A percentile compares a stretch with the other conserved stretches of the same genome.
Evolutionary conservation across 345 rosid species (phyloP).

Genomic region (Moringa oleifera): DNA sequence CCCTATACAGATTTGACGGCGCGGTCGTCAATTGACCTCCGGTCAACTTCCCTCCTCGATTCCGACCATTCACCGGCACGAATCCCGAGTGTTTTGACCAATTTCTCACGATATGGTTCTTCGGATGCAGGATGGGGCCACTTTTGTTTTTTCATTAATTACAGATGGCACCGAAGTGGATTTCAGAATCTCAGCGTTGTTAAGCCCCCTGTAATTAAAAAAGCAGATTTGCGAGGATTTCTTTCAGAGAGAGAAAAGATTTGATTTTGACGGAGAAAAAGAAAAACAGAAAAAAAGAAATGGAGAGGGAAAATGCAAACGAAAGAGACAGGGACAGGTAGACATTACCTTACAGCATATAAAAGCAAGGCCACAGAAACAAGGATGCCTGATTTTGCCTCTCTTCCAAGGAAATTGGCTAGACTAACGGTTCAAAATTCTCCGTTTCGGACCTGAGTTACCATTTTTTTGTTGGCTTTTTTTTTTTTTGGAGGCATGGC

Average conservation of each 20-base stretch:
- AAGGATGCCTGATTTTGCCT: constrained; percentile 3
- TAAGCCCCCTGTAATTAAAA: too few species aligned
- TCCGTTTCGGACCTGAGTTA: too few species aligned
- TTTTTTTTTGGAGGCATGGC: constrained; percentile 31
- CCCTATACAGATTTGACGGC: constrained; percentile 23
- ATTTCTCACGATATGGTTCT: constrained; percentile 18
- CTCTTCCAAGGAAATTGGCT: neutral
- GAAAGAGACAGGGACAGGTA: constrained; percentile 17
- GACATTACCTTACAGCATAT: constrained; percentile 23
- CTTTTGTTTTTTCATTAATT: constrained; percentile 19
- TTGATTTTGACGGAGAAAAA: constrained; percentile 41
- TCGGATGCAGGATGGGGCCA: constrained; percentile 14
- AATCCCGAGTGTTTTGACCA: constrained; percentile 13
- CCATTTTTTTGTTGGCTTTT: neutral
- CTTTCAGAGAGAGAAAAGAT: constrained; percentile 44
- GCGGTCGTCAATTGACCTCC: constrained; percentile 27
- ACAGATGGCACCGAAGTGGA: constrained; percentile 43
- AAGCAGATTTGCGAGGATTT: constrained; percentile 30
- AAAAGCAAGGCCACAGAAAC: constrained; percentile 17
- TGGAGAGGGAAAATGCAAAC: neutral
- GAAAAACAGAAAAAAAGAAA: neutral
- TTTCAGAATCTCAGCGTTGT: constrained; percentile 30
- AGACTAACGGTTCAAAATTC: neutral
- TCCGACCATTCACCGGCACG: constrained; percentile 15
- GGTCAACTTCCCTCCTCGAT: constrained; percentile 16